Evolutionary conservation across 1,284 basidiomycete genomes (phyloP).

Genomic region (Rhodotorula sp.): DNA sequence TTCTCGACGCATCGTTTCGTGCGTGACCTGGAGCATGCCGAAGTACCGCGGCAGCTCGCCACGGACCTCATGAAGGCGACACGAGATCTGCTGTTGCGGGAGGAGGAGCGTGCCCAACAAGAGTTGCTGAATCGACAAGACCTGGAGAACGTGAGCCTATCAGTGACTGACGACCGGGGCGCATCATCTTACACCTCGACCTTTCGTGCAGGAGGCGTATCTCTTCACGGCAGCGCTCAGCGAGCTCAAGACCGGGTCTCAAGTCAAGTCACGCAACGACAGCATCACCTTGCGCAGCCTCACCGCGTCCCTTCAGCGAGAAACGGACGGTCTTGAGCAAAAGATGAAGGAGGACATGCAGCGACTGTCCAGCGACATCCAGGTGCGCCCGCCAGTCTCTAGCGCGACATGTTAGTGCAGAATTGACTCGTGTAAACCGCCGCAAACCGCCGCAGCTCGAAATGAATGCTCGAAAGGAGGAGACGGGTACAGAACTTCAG

Average conservation of each 20-base stretch:
- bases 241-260: slow-evolving; percentile 84
- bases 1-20: slow-evolving; percentile 46
- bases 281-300: slow-evolving; percentile 74
- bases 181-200: slow-evolving; percentile 11
- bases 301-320: slow-evolving; percentile 74
- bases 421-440: too few species aligned
- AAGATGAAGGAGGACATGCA: slow-evolving; percentile 93
- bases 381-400: slow-evolving; percentile 16
- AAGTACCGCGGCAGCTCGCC: slow-evolving; percentile 26
- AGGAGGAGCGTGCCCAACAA: slow-evolving; percentile 70
- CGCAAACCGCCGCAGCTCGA: slow-evolving; percentile 85
- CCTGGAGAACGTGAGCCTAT: slow-evolving; percentile 71
- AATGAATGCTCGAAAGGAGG: slow-evolving; percentile 88
- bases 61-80: slow-evolving; percentile 77
- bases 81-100: slow-evolving; percentile 72
- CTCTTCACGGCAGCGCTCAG: slow-evolving; percentile 90
- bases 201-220: slow-evolving; percentile 76
- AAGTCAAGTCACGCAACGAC: slow-evolving; percentile 81
- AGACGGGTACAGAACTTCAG: slow-evolving; percentile 85
- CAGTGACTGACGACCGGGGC: slow-evolving; percentile 1
- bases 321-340: slow-evolving; percentile 81
- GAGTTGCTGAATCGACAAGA: slow-evolving; percentile 80
- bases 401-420: background rate
- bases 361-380: slow-evolving; percentile 80
- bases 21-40: slow-evolving; percentile 28